Conservation (phyloP, 2,329 filamentous ascomycete genomes). For the Fusarium chaquense region DNA sequence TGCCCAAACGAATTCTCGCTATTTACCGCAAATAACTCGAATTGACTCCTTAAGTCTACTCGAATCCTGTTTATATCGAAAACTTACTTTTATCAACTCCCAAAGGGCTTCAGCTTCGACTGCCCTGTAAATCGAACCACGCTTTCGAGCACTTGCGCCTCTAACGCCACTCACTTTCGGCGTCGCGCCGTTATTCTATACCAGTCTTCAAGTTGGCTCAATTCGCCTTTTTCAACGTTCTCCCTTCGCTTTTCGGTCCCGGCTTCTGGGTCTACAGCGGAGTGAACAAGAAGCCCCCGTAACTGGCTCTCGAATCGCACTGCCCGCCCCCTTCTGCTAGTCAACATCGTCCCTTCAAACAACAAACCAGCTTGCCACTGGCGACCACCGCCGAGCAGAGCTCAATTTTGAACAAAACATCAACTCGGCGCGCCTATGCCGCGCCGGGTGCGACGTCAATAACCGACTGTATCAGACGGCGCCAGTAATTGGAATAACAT, state of each 20-base stretch:
- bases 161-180: slow-evolving; percentile 34
- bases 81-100: slow-evolving; percentile 14
- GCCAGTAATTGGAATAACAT: slow-evolving; percentile 27
- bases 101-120: slow-evolving; percentile 6
- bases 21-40: slow-evolving; percentile 31
- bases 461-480: slow-evolving; percentile 36
- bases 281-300: slow-evolving; percentile 97
- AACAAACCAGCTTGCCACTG: slow-evolving; percentile 26
- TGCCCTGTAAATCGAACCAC: slow-evolving; percentile 11
- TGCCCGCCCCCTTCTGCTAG: slow-evolving; percentile 9
- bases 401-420: slow-evolving; percentile 49
- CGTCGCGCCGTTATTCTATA: slow-evolving; percentile 45
- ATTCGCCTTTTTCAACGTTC: slow-evolving; percentile 76
- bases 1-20: slow-evolving; percentile 31
- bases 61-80: slow-evolving; percentile 10
- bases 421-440: slow-evolving; percentile 54
- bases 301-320: slow-evolving; percentile 67
- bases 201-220: slow-evolving; percentile 94
- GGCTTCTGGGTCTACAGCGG: slow-evolving; percentile 94
- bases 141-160: slow-evolving; percentile 9
- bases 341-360: slow-evolving; percentile 18
- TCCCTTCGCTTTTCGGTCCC: slow-evolving; percentile 90
- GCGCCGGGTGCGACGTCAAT: slow-evolving; percentile 52
- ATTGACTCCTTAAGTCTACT: slow-evolving; percentile 35
- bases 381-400: slow-evolving; percentile 42